Evolutionary conservation across 495 filamentous ascomycete genomes (phyloP), one percentile per base, ranked within the genome.

Genomic region (Aspergillus leporis): DNA sequence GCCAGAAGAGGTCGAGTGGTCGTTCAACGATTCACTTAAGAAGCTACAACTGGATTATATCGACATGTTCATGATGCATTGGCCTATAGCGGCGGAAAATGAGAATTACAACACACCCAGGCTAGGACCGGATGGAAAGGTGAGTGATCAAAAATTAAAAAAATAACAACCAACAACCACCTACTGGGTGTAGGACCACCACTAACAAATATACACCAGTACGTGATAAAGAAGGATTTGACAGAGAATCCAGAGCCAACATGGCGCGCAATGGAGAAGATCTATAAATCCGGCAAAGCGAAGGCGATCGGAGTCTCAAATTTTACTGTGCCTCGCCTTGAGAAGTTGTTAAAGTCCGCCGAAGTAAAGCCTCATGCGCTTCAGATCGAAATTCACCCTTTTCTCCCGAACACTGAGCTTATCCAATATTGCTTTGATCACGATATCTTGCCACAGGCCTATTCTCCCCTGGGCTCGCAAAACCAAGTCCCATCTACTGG

Each of bases 351-450:
- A 32, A 76, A 84, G 64, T 89, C 82, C 19, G 87, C 89, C 56
- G 86, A 81, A 62, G 69, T 86, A 43, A 69, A 74, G 51, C 92
- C 92, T 0, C 86, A 80, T 19, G 79, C 92, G 70, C 96, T 96
- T 81, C 91, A 96, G 80, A 88, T 96, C 65, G 92, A 97, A 73
- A 92, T 87, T 68, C 90, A 96, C 73, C 89, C 91, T 14, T 96
- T 96, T 76, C 81, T 97, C 53, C 92, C 94, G 74, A 92, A 89
- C 74, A 70, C 74, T 6, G 77, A 79, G 52, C 77, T 96, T 51
- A 58, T 95, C 8, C 66, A 81, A 19, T 91, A 85, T 77, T 87
- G 88, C 70, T 83, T 84, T 69, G 76, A 84, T 70, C 78, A 93
- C 64, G 75, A 78, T 64, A 94, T 97, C 67, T 80, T 90, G 12